Evolutionary conservation across 148 eudicot species (phyloP).

Genomic region (Fagopyrum esculentum): DNA sequence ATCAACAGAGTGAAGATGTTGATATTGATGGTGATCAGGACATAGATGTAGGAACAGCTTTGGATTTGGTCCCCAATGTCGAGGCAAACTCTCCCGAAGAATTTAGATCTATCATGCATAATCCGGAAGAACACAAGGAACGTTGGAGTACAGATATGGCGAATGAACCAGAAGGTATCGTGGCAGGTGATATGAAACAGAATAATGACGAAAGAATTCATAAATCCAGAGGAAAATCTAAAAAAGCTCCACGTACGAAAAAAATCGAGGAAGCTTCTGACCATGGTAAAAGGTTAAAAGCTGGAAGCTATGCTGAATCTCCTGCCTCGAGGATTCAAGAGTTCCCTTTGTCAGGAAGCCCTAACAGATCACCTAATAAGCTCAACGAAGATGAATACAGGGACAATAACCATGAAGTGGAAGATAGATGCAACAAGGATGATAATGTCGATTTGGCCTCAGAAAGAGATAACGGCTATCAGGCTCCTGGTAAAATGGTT

Average conservation of each 20-base stretch:
- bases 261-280: slow-evolving; percentile 39
- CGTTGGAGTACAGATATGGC: slow-evolving; percentile 20
- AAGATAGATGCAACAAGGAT: slow-evolving; percentile 26
- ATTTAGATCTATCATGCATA: slow-evolving; percentile 21
- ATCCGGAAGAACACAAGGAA: slow-evolving; percentile 27
- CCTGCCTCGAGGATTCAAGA: slow-evolving; percentile 28
- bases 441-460: slow-evolving; percentile 25
- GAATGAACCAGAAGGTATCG: slow-evolving; percentile 30
- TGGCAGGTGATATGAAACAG: slow-evolving; percentile 28
- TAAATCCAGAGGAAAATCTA: slow-evolving; percentile 49
- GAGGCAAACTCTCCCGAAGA: slow-evolving; percentile 29
- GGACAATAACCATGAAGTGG: slow-evolving; percentile 28
- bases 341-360: slow-evolving; percentile 26
- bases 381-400: slow-evolving; percentile 31
- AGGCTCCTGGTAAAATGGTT: slow-evolving; percentile 27
- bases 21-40: slow-evolving; percentile 57
- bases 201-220: slow-evolving; percentile 27
- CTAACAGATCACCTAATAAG: slow-evolving; percentile 30
- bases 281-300: slow-evolving; percentile 38
- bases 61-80: slow-evolving; percentile 21
- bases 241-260: slow-evolving; percentile 38
- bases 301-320: slow-evolving; percentile 35
- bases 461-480: slow-evolving; percentile 31
- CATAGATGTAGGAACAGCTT: slow-evolving; percentile 26
- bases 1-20: slow-evolving; percentile 46